These are phyloP conservation scores for Talaromyces funiculosus DNA, from an alignment of 2,329 filamentous ascomycete genomes.

Conservation along the genomic window DNA sequence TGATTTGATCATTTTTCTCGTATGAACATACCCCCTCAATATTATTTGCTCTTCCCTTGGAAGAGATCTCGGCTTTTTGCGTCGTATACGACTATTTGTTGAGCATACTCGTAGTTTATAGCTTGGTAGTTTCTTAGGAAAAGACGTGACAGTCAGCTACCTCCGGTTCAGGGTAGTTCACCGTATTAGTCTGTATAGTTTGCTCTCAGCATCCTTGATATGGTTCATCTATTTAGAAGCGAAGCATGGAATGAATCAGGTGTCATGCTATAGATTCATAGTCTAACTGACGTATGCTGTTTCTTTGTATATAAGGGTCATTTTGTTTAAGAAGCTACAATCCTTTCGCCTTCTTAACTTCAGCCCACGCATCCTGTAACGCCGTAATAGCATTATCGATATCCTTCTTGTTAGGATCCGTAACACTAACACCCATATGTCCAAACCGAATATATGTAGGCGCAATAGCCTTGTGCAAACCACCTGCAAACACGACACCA, in stretches of 20 bases:
- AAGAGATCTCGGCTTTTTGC: neutral
- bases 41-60: conserved; percentile 1
- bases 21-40: conserved; percentile 4
- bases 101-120: neutral
- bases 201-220: too few species aligned
- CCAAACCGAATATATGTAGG: conserved; percentile 92
- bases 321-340: conserved; percentile 20
- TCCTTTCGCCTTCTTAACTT: conserved; percentile 61
- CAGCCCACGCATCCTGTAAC: conserved; percentile 66
- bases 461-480: conserved; percentile 92
- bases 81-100: neutral
- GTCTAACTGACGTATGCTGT: neutral
- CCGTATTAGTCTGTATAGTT: too few species aligned
- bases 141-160: neutral
- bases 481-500: conserved; percentile 89
- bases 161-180: too few species aligned
- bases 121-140: neutral
- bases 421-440: conserved; percentile 94
- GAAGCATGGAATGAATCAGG: too few species aligned
- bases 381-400: conserved; percentile 78
- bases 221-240: too few species aligned
- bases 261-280: neutral
- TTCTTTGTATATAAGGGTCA: neutral
- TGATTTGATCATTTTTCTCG: neutral
- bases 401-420: conserved; percentile 71